A percentile compares a stretch with the other conserved stretches of the same genome.
Evolutionary conservation across 164 flowering plant genomes (phyloP).

Genomic region (Nymphaea colorata): DNA sequence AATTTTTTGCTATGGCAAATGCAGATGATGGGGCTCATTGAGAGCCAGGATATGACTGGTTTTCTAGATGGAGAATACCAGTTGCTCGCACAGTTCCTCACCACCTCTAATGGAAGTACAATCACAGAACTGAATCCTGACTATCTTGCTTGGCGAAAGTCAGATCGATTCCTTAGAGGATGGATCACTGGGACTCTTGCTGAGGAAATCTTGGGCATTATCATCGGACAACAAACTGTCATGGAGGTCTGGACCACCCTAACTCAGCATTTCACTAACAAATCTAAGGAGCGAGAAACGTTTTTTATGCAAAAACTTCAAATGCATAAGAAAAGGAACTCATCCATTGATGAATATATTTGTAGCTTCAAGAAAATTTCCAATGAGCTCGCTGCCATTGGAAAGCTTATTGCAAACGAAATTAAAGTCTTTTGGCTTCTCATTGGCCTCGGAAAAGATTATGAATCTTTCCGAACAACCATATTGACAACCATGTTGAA

Average conservation of each 20-base stretch:
- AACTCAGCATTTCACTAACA: background rate
- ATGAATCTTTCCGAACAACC: no score
- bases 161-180: background rate
- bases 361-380: no score
- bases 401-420: no score
- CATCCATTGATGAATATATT: no score
- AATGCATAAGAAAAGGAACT: no score
- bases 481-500: no score
- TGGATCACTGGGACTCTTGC: background rate
- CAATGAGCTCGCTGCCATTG: no score
- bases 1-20: background rate
- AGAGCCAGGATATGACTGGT: background rate
- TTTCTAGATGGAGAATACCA: background rate
- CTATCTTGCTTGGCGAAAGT: background rate
- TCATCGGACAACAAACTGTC: background rate
- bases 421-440: no score
- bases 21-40: slow-evolving; percentile 3
- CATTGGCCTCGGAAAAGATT: no score
- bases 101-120: background rate
- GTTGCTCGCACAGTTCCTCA: background rate
- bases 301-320: no score
- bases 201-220: slow-evolving; percentile 1
- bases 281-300: background rate
- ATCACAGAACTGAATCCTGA: background rate
- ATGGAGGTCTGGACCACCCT: background rate